phyloP scores from a whole-genome alignment of 331 rosid species.

The Quercus phellos region DNA sequence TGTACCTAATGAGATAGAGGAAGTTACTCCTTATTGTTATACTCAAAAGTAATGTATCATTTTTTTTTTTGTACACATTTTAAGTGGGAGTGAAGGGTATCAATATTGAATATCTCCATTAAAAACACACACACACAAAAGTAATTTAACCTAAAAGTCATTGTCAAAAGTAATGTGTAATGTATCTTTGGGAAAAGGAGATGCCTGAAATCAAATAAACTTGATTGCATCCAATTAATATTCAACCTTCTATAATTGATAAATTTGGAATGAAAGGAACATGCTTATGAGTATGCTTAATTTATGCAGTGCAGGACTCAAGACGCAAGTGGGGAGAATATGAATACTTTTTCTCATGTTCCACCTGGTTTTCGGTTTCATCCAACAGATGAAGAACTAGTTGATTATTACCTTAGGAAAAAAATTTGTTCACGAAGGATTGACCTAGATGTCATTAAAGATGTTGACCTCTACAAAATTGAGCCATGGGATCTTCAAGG shows the following conservation, averaged over 20 bases:
- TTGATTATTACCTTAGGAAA: constrained; percentile 84
- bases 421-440: constrained; percentile 67
- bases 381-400: constrained; percentile 96
- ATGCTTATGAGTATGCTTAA: constrained; percentile 27
- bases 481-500: constrained; percentile 99
- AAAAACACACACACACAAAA: too few species aligned
- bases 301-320: constrained; percentile 37
- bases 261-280: constrained; percentile 1
- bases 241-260: too few species aligned
- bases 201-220: too few species aligned
- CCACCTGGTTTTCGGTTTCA: constrained; percentile 98
- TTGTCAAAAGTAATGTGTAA: too few species aligned
- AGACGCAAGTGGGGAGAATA: constrained; percentile 16
- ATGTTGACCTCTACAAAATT: constrained; percentile 86
- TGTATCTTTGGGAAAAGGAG: too few species aligned
- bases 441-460: constrained; percentile 87
- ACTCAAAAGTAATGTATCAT: not conserved
- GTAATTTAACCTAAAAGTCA: too few species aligned
- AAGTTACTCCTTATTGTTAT: not conserved
- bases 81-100: too few species aligned
- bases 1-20: not conserved
- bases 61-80: not conserved
- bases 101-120: too few species aligned
- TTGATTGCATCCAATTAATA: too few species aligned
- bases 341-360: constrained; percentile 66